These are phyloP conservation scores for Cicer judaicum DNA, from an alignment of 306 rosid species.

Conservation along the genomic window DNA sequence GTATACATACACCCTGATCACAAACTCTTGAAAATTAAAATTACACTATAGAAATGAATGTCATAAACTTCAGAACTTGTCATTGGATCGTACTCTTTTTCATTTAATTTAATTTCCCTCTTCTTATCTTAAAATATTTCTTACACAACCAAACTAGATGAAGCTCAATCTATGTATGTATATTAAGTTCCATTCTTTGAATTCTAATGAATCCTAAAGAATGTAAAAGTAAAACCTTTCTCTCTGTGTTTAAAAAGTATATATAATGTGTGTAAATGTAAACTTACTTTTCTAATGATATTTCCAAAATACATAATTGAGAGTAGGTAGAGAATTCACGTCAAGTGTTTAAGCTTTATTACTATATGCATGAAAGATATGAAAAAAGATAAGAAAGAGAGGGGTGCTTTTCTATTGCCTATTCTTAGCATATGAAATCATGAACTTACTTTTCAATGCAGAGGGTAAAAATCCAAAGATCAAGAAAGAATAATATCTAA, in stretches of 20 bases:
- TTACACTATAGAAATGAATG: conserved; percentile 41
- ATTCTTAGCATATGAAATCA: conserved; percentile 45
- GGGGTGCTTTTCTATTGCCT: conserved; percentile 38
- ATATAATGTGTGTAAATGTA: conserved; percentile 19
- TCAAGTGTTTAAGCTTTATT: conserved; percentile 51
- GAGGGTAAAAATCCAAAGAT: conserved; percentile 30
- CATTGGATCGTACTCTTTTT: conserved; percentile 53
- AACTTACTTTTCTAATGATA: conserved; percentile 40
- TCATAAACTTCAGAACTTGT: conserved; percentile 44
- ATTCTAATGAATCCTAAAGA: conserved; percentile 8
- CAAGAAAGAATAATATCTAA: conserved; percentile 27
- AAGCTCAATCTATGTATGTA: conserved; percentile 30
- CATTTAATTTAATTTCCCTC: conserved; percentile 4
- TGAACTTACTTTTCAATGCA: conserved; percentile 41
- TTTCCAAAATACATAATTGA: conserved; percentile 43
- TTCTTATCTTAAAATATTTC: conserved; percentile 2
- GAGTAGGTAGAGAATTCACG: conserved; percentile 46
- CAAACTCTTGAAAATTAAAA: background rate
- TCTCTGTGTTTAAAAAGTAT: too few relatives aligned
- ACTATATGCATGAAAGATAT: conserved; percentile 47
- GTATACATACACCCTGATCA: background rate
- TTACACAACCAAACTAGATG: background rate
- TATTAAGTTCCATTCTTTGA: conserved; percentile 31
- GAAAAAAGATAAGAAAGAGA: conserved; percentile 37
- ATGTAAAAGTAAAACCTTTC: conserved; percentile 7